Conservation (phyloP, 2,329 filamentous ascomycete species). For the Calonectria multiphialidica region DNA sequence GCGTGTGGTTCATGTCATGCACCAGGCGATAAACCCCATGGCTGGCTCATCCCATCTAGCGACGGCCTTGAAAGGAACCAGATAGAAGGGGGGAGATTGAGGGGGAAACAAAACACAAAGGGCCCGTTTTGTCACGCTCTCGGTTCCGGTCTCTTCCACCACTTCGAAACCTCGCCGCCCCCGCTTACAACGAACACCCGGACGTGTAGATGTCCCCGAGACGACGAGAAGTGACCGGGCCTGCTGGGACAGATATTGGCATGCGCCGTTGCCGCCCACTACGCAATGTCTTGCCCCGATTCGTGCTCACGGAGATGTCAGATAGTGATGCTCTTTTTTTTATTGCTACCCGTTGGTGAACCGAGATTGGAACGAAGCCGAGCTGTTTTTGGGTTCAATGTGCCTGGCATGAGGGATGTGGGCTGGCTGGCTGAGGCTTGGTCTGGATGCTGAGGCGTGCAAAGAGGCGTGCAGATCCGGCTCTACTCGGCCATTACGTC, state of each 20-base stretch:
- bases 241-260: slow-evolving; percentile 1
- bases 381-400: slow-evolving; percentile 28
- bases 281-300: slow-evolving; percentile 22
- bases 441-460: slow-evolving; percentile 5
- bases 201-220: slow-evolving; percentile 19
- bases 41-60: not conserved
- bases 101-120: not conserved
- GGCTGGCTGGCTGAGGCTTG: slow-evolving; percentile 1
- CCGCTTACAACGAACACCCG: slow-evolving; percentile 1
- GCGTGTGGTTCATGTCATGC: slow-evolving; percentile 25
- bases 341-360: slow-evolving; percentile 8
- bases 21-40: slow-evolving; percentile 18
- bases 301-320: not conserved
- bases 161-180: slow-evolving; percentile 8
- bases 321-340: not conserved
- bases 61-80: not conserved
- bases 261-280: slow-evolving; percentile 31
- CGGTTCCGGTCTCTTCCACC: slow-evolving; percentile 4
- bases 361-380: slow-evolving; percentile 1
- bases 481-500: slow-evolving; percentile 4
- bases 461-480: slow-evolving; percentile 35
- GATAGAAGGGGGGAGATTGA: not conserved
- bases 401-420: slow-evolving; percentile 33
- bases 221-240: slow-evolving; percentile 21
- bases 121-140: slow-evolving; percentile 8